Conservation (phyloP, 2,329 filamentous ascomycete genomes). For the Penicillium olsonii region DNA sequence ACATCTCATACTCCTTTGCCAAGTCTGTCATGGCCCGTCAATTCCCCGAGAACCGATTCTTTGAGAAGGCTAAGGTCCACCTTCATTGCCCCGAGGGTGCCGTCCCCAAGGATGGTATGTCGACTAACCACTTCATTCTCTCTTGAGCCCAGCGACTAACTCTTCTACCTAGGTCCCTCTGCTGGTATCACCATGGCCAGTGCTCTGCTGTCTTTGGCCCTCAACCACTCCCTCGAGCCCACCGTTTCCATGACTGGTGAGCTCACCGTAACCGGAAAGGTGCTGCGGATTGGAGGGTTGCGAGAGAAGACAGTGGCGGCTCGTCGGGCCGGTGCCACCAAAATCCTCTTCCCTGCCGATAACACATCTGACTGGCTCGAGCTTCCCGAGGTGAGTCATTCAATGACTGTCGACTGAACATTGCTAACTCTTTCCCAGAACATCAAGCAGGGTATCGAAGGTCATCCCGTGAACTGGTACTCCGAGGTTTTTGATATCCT, state of each 20-base stretch:
- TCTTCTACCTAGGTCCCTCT: conserved; percentile 59
- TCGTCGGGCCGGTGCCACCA: conserved; percentile 85
- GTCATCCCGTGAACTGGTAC: conserved; percentile 91
- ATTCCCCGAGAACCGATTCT: conserved; percentile 91
- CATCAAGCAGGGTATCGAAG: conserved; percentile 94
- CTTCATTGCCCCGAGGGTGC: conserved; percentile 96
- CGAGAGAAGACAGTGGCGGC: conserved; percentile 97
- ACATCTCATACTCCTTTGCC: conserved; percentile 93
- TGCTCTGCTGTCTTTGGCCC: conserved; percentile 78
- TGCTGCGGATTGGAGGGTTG: conserved; percentile 88
- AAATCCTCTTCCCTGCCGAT: conserved; percentile 91
- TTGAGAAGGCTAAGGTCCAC: conserved; percentile 92
- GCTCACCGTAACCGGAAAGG: conserved; percentile 94
- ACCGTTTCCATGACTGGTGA: conserved; percentile 98
- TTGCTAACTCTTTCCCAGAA: conserved; percentile 62
- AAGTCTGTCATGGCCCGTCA: conserved; percentile 83
- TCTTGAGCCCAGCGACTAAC: conserved; percentile 12
- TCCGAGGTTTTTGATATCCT: conserved; percentile 87
- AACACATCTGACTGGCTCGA: conserved; percentile 98
- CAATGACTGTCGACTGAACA: conserved; percentile 10
- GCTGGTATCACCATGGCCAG: conserved; percentile 99
- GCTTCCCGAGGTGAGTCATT: conserved; percentile 78
- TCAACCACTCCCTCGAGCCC: conserved; percentile 76
- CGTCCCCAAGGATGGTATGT: conserved; percentile 80
- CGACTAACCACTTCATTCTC: neutral